Evolutionary conservation across 495 filamentous ascomycete species (phyloP), one percentile per base, ranked within the genome.

Genomic region (Aspergillus avenaceus): DNA sequence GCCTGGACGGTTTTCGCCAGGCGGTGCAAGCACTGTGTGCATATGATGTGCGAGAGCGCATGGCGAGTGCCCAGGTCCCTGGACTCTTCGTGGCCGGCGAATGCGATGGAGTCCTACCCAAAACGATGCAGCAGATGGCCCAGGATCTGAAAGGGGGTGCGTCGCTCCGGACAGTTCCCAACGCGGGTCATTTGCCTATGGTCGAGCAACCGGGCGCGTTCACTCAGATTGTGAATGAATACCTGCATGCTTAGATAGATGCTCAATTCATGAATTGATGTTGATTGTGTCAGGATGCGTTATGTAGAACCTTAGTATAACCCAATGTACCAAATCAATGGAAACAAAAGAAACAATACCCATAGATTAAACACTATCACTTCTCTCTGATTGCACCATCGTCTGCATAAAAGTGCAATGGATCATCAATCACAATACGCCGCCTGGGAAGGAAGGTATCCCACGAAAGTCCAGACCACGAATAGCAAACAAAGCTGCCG

Each of bases 121-220:
- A 80, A 65, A 85, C 84, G 1, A 91, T 91, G 87, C 78, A 81
- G 45, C 80, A 84, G 23, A 89, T 91, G 74, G 81, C 76, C 49
- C 69, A 66, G 0, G 63, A 70, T 40, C 59, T 87, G 49, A 80
- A 79, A 4, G 61, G 62, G 1, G 80, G 75, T 1, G 77, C 79
- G 0, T 76, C 80, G 60, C 69, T 85, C 49, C 78, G 71, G 61
- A 61, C 84, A 43, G 77, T 91, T 43, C 77, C 84, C 2, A 64
- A 70, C 21, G 84, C 87, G 0, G 88, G 88, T 0, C 88, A 93
- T 70, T 64, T 93, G 67, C 88, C 88, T 4, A 93, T 93, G 88
- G 83, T 80, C 28, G 87, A 93, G 72, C 79, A 84, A 51, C 84
- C 85, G 8, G 65, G 67, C 51, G 78, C 75, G 11, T 87, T 90